Evolutionary conservation across 768 basidiomycete species (phyloP).

Genomic region (Arthromyces matolae): DNA sequence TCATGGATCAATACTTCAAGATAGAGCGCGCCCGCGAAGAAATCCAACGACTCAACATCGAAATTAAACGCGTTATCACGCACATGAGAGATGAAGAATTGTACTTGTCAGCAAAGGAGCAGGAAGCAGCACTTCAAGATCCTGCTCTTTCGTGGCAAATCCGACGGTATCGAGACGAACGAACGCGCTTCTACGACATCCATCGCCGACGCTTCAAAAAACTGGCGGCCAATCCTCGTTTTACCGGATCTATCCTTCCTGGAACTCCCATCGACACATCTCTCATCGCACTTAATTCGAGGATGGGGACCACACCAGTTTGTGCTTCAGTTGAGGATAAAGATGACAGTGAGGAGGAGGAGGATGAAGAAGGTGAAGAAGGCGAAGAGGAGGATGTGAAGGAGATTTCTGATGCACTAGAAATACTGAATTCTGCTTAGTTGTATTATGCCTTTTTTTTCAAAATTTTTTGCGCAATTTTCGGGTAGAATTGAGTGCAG

Average conservation of each 20-base stretch:
- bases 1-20: conserved; percentile 1
- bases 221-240: not conserved
- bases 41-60: conserved; percentile 1
- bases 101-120: not conserved
- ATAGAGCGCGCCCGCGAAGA: not conserved
- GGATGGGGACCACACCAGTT: no score
- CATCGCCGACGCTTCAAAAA: not conserved
- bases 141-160: not conserved
- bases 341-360: no score
- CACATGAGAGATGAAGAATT: conserved; percentile 3
- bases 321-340: no score
- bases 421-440: no score
- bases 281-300: no score
- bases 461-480: no score
- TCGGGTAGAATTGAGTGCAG: no score
- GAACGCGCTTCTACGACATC: not conserved
- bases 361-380: no score
- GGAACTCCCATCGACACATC: no score
- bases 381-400: no score
- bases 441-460: no score
- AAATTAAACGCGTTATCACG: not conserved
- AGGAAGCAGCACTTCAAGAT: not conserved
- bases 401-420: no score
- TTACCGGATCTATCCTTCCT: not conserved
- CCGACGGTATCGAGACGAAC: not conserved